Evolutionary conservation across 108 stramenopile species (phyloP), one percentile per base, ranked within the genome.

Genomic region (Discostella pseudostelligera): DNA sequence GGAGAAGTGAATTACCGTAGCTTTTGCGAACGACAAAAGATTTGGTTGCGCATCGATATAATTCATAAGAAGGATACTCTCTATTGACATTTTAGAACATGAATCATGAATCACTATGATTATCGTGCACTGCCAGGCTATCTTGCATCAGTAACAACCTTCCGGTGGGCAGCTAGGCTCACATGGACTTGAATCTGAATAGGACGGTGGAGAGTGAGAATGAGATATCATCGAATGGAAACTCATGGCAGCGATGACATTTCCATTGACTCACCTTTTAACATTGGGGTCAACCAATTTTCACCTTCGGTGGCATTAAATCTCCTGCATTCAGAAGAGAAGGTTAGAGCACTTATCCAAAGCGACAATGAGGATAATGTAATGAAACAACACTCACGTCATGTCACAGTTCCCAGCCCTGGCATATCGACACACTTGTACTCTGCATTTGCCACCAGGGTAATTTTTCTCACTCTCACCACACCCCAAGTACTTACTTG

Each of bases 391-490:
- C 0, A 54, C 53, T 54, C 26, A 54, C 53, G 53, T 44, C 69
- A 69, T 69, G 28, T 69, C 69, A 54, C 69, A 69, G 28, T 69
- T 69, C 2, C 69, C 69, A 8, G 59, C 22, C 48, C 57, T 72
- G 36, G 71, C 62, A 54, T 72, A 72, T 39, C 71, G 39, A 55
- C 71, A 72, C 3, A 72, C 71, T 48, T 72, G 71, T 7, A 72
- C 71, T 3, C 71, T 61, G 32, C 71, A 72, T 12, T 64, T 35
- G 2, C 71, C 71, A 12, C 71, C 71, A 36, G 42, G 56, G 42
- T 62, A 72, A 51, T 72, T 56, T 26, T 59, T 72, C 37, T 57
- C 71, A 45, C 61, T 62, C 43, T 72, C 71, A 21, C 59, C 71
- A 47, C 61, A 69, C 10, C 69, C 69, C 39, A 69, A 6, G 13